These are phyloP conservation scores for Penicillium roqueforti DNA, from an alignment of 495 filamentous ascomycete genomes.

Conservation along the genomic window DNA sequence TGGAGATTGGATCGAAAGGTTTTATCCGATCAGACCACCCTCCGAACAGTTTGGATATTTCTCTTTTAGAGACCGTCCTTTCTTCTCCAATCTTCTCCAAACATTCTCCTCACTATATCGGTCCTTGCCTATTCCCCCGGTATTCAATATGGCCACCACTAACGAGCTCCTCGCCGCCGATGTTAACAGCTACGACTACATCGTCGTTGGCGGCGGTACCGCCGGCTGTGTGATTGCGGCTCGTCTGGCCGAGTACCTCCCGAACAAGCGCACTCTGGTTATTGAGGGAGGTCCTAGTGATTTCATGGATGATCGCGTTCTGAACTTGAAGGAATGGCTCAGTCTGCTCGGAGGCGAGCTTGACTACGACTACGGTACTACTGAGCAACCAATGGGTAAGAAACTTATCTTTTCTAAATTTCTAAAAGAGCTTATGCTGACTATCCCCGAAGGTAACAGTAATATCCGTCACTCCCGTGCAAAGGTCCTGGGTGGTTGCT, in stretches of 20 bases:
- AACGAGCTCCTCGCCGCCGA: conserved; percentile 55
- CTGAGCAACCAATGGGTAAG: conserved; percentile 73
- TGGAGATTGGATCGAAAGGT: neutral
- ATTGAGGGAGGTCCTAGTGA: conserved; percentile 62
- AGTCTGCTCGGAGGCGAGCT: conserved; percentile 72
- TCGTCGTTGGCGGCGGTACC: conserved; percentile 83
- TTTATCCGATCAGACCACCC: conserved; percentile 2
- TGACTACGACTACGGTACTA: conserved; percentile 83
- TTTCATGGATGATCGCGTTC: conserved; percentile 62
- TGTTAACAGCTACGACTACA: conserved; percentile 72
- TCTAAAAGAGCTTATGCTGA: neutral
- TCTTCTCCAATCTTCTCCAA: conserved; percentile 3
- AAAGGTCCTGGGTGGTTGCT: conserved; percentile 82
- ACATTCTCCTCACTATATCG: conserved; percentile 1
- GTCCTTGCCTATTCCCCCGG: neutral
- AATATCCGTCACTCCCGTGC: conserved; percentile 80
- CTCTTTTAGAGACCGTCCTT: conserved; percentile 1
- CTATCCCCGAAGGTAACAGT: conserved; percentile 58
- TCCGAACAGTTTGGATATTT: neutral
- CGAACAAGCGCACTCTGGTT: conserved; percentile 59
- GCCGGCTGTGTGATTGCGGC: conserved; percentile 83
- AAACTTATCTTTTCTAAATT: neutral
- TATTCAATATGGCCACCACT: conserved; percentile 53
- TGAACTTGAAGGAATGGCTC: conserved; percentile 78
- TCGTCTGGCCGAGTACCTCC: conserved; percentile 61